Evolutionary conservation across 352 stramenopile genomes (phyloP), one percentile per base, ranked within the genome.

Genomic region (Phytopythium kandeliae): DNA sequence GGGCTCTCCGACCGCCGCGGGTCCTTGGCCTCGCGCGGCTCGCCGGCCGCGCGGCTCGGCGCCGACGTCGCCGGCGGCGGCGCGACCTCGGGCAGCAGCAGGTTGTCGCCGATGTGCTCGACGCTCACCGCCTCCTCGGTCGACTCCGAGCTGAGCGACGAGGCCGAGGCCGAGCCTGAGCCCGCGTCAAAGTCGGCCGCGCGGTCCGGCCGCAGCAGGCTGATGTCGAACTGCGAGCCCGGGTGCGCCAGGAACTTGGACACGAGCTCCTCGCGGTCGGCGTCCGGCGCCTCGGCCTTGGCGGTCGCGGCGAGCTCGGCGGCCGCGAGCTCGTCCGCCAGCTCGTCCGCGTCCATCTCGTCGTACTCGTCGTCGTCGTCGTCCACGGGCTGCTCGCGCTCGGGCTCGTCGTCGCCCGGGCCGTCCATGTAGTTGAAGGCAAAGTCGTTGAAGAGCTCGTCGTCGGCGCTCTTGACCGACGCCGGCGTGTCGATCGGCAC

Each of bases 341-440:
- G 58, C 31, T 60, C 63, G 22, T 54, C 57, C 35, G 65, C 63
- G 3, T 54, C 34, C 11, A 58, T 62, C 1, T 67, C 60, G 3
- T 46, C 56, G 2, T 62, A 49, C 12, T 76, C 69, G 7, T 73
- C 66, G 2, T 78, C 65, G 11, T 78, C 65, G 11, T 80, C 67
- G 16, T 62, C 58, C 30, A 71, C 21, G 51, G 70, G 63, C 26
- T 69, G 64, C 57, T 86, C 71, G 34, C 38, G 30, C 34, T 71
- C 63, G 3, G 55, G 51, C 55, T 86, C 71, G 28, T 52, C 51
- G 51, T 81, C 66, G 1, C 65, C 71, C 4, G 57, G 62, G 8
- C 74, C 71, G 44, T 88, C 77, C 69, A 91, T 80, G 62, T 86
- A 85, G 58, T 91, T 91, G 63, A 89, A 91, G 13, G 79, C 76